Evolutionary conservation across 2,329 filamentous ascomycete species (phyloP).

Genomic region (Verticillium albo-atrum): DNA sequence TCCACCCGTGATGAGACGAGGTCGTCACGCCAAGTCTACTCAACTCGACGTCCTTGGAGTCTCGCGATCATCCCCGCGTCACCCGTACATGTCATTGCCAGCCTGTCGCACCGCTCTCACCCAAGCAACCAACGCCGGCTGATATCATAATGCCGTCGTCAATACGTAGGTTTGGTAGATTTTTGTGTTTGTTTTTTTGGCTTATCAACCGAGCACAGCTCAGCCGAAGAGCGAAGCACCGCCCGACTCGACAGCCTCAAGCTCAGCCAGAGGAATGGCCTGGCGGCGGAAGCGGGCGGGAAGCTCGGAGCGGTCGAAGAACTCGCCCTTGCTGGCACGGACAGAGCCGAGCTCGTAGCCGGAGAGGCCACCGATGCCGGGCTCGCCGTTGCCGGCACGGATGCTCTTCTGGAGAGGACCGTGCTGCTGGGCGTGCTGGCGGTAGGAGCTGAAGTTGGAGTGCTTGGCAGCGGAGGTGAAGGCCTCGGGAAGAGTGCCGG

Average conservation of each 20-base stretch:
- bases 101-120: not conserved
- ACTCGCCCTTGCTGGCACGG: constrained; percentile 65
- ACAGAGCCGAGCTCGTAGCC: constrained; percentile 72
- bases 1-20: not conserved
- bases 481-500: constrained; percentile 54
- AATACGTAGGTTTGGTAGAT: constrained; percentile 3
- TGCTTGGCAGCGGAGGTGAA: constrained; percentile 42
- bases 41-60: not conserved
- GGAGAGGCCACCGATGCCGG: constrained; percentile 54
- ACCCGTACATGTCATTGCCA: not conserved
- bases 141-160: not conserved
- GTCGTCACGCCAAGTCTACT: not conserved
- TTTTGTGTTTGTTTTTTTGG: constrained; percentile 8
- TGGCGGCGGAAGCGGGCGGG: constrained; percentile 76
- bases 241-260: constrained; percentile 92
- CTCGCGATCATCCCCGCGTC: not conserved
- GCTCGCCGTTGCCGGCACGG: constrained; percentile 22
- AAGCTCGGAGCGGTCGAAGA: constrained; percentile 86
- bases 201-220: constrained; percentile 11
- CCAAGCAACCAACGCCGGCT: not conserved
- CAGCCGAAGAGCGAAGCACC: constrained; percentile 61
- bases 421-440: constrained; percentile 73
- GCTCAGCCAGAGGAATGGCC: constrained; percentile 75
- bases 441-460: constrained; percentile 70
- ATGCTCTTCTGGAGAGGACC: constrained; percentile 65